phyloP scores from a whole-genome alignment of 225 moss, liverwort and hornwort genomes.

The Pseudisothecium myosuroides region DNA sequence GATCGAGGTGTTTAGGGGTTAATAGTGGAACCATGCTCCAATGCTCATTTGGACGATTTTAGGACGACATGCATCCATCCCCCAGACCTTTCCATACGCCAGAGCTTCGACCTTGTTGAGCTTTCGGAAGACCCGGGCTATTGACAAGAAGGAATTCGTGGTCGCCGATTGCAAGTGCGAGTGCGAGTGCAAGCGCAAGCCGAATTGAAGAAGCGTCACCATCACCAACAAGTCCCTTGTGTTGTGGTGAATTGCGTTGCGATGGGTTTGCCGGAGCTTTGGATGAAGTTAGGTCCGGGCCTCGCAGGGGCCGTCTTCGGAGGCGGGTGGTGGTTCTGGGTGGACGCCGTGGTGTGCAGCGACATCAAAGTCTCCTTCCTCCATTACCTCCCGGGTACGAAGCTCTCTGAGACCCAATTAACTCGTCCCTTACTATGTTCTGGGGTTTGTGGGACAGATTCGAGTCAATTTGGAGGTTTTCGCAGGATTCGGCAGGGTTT shows the following conservation, averaged over 20 bases:
- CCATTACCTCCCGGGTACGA: slow-evolving; percentile 75
- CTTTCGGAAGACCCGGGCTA: neutral
- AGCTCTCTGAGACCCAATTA: too few species aligned
- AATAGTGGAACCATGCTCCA: neutral
- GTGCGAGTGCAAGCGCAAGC: neutral
- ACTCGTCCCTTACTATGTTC: too few species aligned
- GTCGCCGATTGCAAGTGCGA: neutral
- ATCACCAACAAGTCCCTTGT: neutral
- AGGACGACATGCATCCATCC: neutral
- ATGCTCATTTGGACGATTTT: neutral
- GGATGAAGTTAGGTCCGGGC: slow-evolving; percentile 65
- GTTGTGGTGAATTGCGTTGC: neutral
- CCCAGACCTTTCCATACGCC: neutral
- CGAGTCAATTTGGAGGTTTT: neutral
- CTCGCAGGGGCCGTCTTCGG: slow-evolving; percentile 89
- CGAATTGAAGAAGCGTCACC: neutral
- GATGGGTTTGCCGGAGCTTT: slow-evolving; percentile 69
- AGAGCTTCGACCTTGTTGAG: too few species aligned
- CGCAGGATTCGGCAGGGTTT: neutral
- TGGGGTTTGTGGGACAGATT: neutral
- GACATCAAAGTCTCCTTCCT: slow-evolving; percentile 61
- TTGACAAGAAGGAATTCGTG: neutral
- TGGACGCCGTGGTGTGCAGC: slow-evolving; percentile 95
- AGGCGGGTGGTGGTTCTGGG: slow-evolving; percentile 97
- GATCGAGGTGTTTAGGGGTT: too few species aligned